Percentiles rank a stretch among this genome's conserved stretches.
Conservation (phyloP, 345 rosid genomes). For the Cardamine resedifolia region DNA sequence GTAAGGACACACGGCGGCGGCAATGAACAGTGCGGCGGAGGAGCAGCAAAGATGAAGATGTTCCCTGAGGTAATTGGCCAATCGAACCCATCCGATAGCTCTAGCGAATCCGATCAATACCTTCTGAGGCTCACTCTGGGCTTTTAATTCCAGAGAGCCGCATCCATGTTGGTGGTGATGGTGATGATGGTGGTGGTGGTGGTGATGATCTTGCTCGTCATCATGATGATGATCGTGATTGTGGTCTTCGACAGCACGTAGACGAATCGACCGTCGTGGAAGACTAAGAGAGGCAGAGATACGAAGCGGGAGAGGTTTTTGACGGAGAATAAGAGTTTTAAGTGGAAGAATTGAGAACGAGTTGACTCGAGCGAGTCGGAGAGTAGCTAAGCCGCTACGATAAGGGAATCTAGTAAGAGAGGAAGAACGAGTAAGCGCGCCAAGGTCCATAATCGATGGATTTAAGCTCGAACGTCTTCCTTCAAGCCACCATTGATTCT, state of each 20-base stretch:
- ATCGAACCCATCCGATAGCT: slow-evolving; percentile 66
- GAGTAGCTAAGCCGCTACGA: slow-evolving; percentile 35
- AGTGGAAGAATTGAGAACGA: slow-evolving; percentile 34
- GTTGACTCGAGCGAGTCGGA: slow-evolving; percentile 41
- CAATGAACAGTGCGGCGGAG: slow-evolving; percentile 68
- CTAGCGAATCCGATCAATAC: slow-evolving; percentile 60
- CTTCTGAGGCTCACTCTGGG: slow-evolving; percentile 53
- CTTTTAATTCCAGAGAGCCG: slow-evolving; percentile 28
- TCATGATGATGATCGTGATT: slow-evolving; percentile 35
- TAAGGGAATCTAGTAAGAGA: slow-evolving; percentile 45
- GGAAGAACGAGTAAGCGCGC: slow-evolving; percentile 38
- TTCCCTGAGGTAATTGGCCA: slow-evolving; percentile 82
- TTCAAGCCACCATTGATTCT: slow-evolving; percentile 35
- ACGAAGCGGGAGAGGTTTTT: slow-evolving; percentile 30
- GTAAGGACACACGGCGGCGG: slow-evolving; percentile 76
- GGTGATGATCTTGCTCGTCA: slow-evolving; percentile 25
- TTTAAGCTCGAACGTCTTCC: slow-evolving; percentile 1
- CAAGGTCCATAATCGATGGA: slow-evolving; percentile 49
- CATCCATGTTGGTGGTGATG: slow-evolving; percentile 42
- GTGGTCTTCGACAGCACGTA: slow-evolving; percentile 31
- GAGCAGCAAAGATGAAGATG: slow-evolving; percentile 79
- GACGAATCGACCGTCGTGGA: slow-evolving; percentile 30
- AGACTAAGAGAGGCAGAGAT: slow-evolving; percentile 32
- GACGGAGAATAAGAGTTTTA: slow-evolving; percentile 29
- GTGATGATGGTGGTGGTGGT: slow-evolving; percentile 46